Base-by-base conservation (phyloP, 495 filamentous ascomycete species). In the Echria macrotheca region DNA sequence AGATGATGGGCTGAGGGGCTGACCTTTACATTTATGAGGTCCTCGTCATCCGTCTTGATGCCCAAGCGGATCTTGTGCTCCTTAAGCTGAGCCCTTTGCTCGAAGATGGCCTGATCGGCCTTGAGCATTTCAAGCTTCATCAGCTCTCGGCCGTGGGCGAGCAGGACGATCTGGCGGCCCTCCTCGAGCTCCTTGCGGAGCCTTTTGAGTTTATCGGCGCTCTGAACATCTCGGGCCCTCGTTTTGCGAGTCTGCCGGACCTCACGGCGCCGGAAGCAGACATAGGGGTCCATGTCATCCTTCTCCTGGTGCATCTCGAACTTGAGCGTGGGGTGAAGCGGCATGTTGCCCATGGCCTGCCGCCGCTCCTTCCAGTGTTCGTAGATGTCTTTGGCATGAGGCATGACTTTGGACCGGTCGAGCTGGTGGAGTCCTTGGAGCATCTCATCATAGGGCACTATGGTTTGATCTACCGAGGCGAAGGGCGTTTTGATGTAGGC, bases 181-280 rank as follows among this genome's bases (percentile, higher is more conserved):
- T 91, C 86, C 71, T 97, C 94, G 32, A 96, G 69, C 66, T 98
- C 94, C 63, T 85, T 90, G 52, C 93, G 81, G 55, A 98, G 73
- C 58, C 85, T 85, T 71, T 90, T 90, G 53, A 98, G 77, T 66
- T 96, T 97, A 59, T 98, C 93, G 44, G 84, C 86, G 56, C 88
- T 91, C 61, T 95, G 91, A 14, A 87, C 86, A 74, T 97, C 94
- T 59, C 93, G 79, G 38, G 89, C 86, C 59, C 93, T 83, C 25
- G 93, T 98, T 70, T 96, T 97, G 55, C 93, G 84, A 40, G 88
- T 88, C 65, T 93, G 88, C 32, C 93, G 87, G 26, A 95, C 87
- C 66, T 98, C 93, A 36, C 94, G 87, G 46, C 94, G 86, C 52
- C 93, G 84, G 79, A 98, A 98, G 71, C 93, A 98, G 64, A 98